A percentile compares a stretch with the other conserved stretches of the same genome.
phyloP scores from a whole-genome alignment of 495 filamentous ascomycete genomes.

The Lasiosphaeris hirsuta region DNA sequence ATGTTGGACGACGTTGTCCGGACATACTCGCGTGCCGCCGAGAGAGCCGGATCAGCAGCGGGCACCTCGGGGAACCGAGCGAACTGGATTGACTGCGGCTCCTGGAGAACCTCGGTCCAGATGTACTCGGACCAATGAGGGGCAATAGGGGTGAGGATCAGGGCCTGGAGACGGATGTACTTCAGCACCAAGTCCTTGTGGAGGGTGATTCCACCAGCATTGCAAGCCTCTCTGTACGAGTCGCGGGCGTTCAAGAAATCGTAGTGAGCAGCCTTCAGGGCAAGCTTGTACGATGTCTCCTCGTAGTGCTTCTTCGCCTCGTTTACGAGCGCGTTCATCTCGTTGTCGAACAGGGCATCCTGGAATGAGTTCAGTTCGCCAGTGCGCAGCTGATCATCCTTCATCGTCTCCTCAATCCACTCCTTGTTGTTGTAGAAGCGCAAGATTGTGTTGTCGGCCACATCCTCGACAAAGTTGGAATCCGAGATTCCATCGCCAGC shows the following conservation, averaged over 20 bases:
- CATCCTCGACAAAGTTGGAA: slow-evolving; percentile 95
- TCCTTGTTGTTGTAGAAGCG: slow-evolving; percentile 81
- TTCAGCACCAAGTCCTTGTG: slow-evolving; percentile 69
- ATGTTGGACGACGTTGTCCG: slow-evolving; percentile 71
- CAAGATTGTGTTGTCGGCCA: slow-evolving; percentile 87
- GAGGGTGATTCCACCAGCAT: slow-evolving; percentile 72
- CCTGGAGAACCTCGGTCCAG: slow-evolving; percentile 82
- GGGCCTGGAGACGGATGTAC: slow-evolving; percentile 78
- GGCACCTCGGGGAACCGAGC: slow-evolving; percentile 73
- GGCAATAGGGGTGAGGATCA: slow-evolving; percentile 60
- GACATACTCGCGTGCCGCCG: slow-evolving; percentile 78
- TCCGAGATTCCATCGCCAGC: slow-evolving; percentile 92
- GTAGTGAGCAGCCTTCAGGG: slow-evolving; percentile 85
- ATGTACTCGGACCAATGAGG: slow-evolving; percentile 96
- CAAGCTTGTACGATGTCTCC: slow-evolving; percentile 81
- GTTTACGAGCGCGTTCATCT: slow-evolving; percentile 78
- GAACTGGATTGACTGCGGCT: slow-evolving; percentile 72
- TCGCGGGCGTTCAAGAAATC: slow-evolving; percentile 85
- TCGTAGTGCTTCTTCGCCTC: slow-evolving; percentile 76
- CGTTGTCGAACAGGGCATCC: slow-evolving; percentile 89
- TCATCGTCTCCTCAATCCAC: slow-evolving; percentile 83
- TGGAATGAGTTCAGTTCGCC: slow-evolving; percentile 74
- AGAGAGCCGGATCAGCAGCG: slow-evolving; percentile 56
- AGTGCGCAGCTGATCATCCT: slow-evolving; percentile 68
- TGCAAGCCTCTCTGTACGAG: slow-evolving; percentile 79